A percentile compares a stretch with the other conserved stretches of the same genome.
Evolutionary conservation across 805 yeast genomes (phyloP).

Genomic region (Candida tallmaniae): DNA sequence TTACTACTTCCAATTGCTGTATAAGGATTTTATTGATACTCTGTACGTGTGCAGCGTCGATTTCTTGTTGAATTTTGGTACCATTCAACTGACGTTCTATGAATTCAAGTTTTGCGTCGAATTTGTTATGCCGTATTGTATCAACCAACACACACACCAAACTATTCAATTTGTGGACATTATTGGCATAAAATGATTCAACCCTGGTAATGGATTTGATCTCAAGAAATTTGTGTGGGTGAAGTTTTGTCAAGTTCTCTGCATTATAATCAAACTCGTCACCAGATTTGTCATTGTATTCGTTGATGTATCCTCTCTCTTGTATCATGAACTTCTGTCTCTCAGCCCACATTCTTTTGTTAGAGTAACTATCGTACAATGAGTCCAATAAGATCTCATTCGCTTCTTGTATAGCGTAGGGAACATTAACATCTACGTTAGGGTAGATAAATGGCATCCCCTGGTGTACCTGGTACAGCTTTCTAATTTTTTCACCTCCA

Average conservation of each 20-base stretch:
- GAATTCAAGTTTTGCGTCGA: conserved; percentile 30
- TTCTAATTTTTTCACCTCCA: conserved; percentile 47
- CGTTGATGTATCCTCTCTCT: conserved; percentile 52
- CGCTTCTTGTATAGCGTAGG: conserved; percentile 78
- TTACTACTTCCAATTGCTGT: conserved; percentile 49
- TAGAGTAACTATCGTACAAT: conserved; percentile 61
- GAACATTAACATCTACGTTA: conserved; percentile 37
- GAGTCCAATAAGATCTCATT: conserved; percentile 59
- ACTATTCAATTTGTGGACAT: conserved; percentile 56
- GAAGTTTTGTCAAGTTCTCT: conserved; percentile 13
- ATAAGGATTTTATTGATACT: conserved; percentile 22
- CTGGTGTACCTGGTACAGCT: conserved; percentile 61
- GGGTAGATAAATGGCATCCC: conserved; percentile 68
- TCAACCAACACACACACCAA: conserved; percentile 62
- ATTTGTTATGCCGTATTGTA: conserved; percentile 50
- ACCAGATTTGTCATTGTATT: conserved; percentile 12
- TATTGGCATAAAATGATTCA: conserved; percentile 52
- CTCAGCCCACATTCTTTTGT: conserved; percentile 67
- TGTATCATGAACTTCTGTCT: conserved; percentile 66
- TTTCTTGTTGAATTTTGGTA: conserved; percentile 17
- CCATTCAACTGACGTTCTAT: conserved; percentile 35
- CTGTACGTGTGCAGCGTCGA: conserved; percentile 3
- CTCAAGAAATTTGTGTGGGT: conserved; percentile 32
- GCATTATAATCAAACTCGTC: conserved; percentile 28
- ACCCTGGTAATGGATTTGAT: conserved; percentile 48